Percentiles rank a stretch among this genome's conserved stretches.
phyloP scores from a whole-genome alignment of 352 stramenopile genomes.

The Globisporangium yorkense region DNA sequence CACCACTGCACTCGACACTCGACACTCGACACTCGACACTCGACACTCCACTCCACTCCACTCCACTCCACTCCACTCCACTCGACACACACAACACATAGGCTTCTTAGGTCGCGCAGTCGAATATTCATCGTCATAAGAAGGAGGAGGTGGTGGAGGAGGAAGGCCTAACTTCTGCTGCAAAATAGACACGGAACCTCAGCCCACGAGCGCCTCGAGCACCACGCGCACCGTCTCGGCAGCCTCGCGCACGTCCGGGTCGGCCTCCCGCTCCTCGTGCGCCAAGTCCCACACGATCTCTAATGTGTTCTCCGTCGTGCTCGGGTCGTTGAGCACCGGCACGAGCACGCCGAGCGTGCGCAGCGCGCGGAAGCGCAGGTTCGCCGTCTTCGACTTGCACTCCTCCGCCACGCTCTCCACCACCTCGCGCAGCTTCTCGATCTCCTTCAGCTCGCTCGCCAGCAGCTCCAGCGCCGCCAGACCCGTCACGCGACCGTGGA shows the following conservation, averaged over 20 bases:
- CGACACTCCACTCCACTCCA: too few species aligned
- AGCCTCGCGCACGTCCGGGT: constrained; percentile 73
- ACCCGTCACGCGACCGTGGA: constrained; percentile 64
- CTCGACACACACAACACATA: too few species aligned
- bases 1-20: too few species aligned
- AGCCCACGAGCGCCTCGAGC: constrained; percentile 27
- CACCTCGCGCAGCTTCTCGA: constrained; percentile 65
- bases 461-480: constrained; percentile 65
- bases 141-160: background rate
- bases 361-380: constrained; percentile 76
- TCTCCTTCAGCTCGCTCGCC: constrained; percentile 47
- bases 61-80: too few species aligned
- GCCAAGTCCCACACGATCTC: constrained; percentile 69
- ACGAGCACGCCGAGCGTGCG: constrained; percentile 62
- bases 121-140: background rate
- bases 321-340: constrained; percentile 58
- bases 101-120: background rate
- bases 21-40: too few species aligned
- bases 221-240: constrained; percentile 46
- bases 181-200: constrained; percentile 12
- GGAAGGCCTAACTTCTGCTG: constrained; percentile 1
- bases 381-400: constrained; percentile 73
- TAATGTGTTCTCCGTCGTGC: constrained; percentile 60
- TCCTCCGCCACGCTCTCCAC: constrained; percentile 65
- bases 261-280: constrained; percentile 50